A percentile compares a stretch with the other conserved stretches of the same genome.
Evolutionary conservation across 2,329 filamentous ascomycete genomes (phyloP).

Genomic region (Pseudogymnoascus sp.): DNA sequence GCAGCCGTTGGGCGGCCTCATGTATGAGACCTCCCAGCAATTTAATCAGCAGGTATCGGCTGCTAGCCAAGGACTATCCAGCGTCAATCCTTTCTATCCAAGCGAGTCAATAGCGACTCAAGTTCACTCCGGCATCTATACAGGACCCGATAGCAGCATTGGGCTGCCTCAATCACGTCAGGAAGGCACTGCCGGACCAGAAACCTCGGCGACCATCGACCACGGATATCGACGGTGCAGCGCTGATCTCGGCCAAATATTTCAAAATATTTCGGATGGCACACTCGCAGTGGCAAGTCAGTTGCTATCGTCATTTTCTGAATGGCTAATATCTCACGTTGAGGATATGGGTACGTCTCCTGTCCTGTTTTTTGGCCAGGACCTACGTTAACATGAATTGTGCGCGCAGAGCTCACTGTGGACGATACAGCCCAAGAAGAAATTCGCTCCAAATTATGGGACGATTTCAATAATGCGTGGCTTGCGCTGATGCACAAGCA

Average conservation of each 20-base stretch:
- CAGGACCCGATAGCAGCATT: background rate
- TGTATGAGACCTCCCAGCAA: constrained; percentile 1
- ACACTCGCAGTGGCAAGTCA: constrained; percentile 50
- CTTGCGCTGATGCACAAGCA: constrained; percentile 75
- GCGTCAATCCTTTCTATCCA: background rate
- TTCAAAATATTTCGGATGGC: constrained; percentile 53
- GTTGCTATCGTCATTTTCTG: constrained; percentile 53
- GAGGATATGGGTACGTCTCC: constrained; percentile 54
- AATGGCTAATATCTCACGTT: constrained; percentile 59
- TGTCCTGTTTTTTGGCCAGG: constrained; percentile 22
- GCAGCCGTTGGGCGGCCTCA: background rate
- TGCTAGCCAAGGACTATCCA: background rate
- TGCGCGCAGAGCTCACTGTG: constrained; percentile 64
- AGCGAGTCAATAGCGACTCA: background rate
- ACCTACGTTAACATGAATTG: constrained; percentile 22
- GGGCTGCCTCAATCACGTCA: background rate
- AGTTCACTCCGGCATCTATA: background rate
- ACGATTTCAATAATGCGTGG: constrained; percentile 92
- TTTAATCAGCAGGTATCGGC: background rate
- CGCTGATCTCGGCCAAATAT: constrained; percentile 37
- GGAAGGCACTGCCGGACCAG: background rate
- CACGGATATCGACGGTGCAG: background rate
- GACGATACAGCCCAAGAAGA: constrained; percentile 70
- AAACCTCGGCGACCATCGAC: background rate
- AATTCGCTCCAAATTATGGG: constrained; percentile 79